Conservation (phyloP, 176 grass and related monocot genomes). For the Ampelocalamus luodianensis region DNA sequence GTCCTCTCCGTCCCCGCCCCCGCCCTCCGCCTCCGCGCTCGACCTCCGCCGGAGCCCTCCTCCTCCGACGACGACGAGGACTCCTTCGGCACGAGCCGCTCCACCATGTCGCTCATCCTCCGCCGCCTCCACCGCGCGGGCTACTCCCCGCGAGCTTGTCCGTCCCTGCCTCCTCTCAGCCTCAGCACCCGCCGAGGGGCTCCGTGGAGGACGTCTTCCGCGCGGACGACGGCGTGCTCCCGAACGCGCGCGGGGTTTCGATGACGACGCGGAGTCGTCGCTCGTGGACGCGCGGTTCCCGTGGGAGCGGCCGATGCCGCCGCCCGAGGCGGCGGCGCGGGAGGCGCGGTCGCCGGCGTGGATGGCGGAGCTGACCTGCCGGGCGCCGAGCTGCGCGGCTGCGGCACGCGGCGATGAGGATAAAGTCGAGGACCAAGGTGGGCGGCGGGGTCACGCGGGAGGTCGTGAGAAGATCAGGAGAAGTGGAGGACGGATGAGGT, state of each 20-base stretch:
- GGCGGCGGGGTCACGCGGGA: slow-evolving; percentile 79
- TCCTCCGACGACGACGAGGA: slow-evolving; percentile 69
- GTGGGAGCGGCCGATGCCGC: slow-evolving; percentile 69
- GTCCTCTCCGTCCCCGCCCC: slow-evolving; percentile 32
- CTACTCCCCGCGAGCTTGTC: too few relatives aligned
- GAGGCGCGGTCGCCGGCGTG: slow-evolving; percentile 60
- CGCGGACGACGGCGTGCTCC: slow-evolving; percentile 76
- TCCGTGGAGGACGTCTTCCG: slow-evolving; percentile 90
- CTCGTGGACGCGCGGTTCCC: slow-evolving; percentile 77
- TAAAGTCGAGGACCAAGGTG: slow-evolving; percentile 81
- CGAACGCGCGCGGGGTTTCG: slow-evolving; percentile 67
- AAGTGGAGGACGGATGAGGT: slow-evolving; percentile 89
- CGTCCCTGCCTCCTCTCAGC: background rate
- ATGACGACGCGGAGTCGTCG: slow-evolving; percentile 44
- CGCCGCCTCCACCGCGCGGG: slow-evolving; percentile 72
- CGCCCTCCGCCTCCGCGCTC: slow-evolving; percentile 42
- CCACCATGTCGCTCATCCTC: slow-evolving; percentile 85
- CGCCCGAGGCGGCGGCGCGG: slow-evolving; percentile 41
- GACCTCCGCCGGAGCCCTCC: slow-evolving; percentile 71
- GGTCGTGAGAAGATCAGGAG: slow-evolving; percentile 78
- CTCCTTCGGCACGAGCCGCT: slow-evolving; percentile 65
- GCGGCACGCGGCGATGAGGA: slow-evolving; percentile 73
- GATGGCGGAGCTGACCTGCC: slow-evolving; percentile 92
- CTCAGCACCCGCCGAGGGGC: slow-evolving; percentile 53
- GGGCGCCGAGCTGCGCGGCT: slow-evolving; percentile 72